These are phyloP conservation scores for Verticillium klebahnii DNA, from an alignment of 2,329 filamentous ascomycete species.

Conservation along the genomic window DNA sequence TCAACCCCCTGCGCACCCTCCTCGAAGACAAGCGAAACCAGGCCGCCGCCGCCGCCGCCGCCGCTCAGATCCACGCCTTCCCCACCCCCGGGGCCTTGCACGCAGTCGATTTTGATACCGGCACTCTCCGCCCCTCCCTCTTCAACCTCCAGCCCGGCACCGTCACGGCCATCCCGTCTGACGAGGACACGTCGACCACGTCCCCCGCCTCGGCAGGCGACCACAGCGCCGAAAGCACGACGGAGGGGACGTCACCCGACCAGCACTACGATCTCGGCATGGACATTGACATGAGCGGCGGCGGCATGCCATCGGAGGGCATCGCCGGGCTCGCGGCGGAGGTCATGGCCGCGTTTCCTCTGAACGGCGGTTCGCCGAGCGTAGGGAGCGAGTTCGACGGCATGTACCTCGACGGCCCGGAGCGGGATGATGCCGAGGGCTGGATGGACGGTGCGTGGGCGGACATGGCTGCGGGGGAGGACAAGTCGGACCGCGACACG, in stretches of 20 bases:
- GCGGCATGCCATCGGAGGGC: slow-evolving; percentile 16
- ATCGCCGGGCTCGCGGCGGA: slow-evolving; percentile 25
- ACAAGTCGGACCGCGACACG: slow-evolving; percentile 30
- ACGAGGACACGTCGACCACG: slow-evolving; percentile 11
- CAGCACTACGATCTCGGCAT: not conserved
- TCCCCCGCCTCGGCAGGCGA: slow-evolving; percentile 8
- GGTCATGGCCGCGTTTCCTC: slow-evolving; percentile 25
- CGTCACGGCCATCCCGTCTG: slow-evolving; percentile 11
- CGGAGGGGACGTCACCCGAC: slow-evolving; percentile 5
- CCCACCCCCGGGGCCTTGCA: not conserved
- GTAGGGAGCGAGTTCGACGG: slow-evolving; percentile 17
- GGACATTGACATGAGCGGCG: not conserved
- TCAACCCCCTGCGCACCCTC: slow-evolving; percentile 27
- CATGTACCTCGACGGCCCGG: slow-evolving; percentile 23
- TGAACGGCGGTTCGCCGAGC: slow-evolving; percentile 19
- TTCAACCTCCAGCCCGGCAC: slow-evolving; percentile 10
- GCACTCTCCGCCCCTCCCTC: slow-evolving; percentile 5
- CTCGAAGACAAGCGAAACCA: slow-evolving; percentile 19
- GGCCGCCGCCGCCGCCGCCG: not conserved
- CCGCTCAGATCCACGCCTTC: not conserved
- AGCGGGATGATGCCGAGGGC: slow-evolving; percentile 20
- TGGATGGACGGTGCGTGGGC: slow-evolving; percentile 34
- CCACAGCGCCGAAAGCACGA: slow-evolving; percentile 1
- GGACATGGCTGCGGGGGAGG: slow-evolving; percentile 20
- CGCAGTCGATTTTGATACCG: slow-evolving; percentile 7